A percentile compares a stretch with the other conserved stretches of the same genome.
Evolutionary conservation across 2,329 filamentous ascomycete species (phyloP).

Genomic region (Alternaria sp.): DNA sequence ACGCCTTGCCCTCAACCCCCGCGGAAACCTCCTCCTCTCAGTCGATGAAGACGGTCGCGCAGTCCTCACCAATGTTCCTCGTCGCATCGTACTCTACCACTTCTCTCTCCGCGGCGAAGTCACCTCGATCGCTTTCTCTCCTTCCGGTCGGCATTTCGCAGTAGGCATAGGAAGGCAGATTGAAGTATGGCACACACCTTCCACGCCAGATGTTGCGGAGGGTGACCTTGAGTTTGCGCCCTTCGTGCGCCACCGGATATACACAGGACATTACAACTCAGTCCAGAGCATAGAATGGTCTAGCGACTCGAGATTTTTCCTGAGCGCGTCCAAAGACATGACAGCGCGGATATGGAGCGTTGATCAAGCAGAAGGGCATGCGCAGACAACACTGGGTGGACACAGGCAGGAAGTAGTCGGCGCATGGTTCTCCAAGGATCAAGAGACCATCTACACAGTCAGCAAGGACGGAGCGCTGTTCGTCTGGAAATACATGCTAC

Average conservation of each 20-base stretch:
- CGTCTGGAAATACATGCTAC: constrained; percentile 81
- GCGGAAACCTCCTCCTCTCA: constrained; percentile 89
- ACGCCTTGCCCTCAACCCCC: constrained; percentile 84
- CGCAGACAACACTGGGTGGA: constrained; percentile 85
- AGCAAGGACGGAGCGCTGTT: constrained; percentile 98
- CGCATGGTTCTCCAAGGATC: constrained; percentile 96
- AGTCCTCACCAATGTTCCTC: constrained; percentile 87
- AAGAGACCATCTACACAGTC: constrained; percentile 94
- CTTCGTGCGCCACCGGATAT: constrained; percentile 85
- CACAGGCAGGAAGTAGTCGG: constrained; percentile 89
- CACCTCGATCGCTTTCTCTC: constrained; percentile 86
- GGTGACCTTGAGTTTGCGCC: constrained; percentile 94
- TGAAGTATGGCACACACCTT: constrained; percentile 96
- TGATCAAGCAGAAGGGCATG: constrained; percentile 83
- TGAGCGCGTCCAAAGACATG: constrained; percentile 89
- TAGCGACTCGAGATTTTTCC: constrained; percentile 91
- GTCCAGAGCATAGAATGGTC: constrained; percentile 94
- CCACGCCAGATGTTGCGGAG: constrained; percentile 80
- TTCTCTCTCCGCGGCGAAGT: constrained; percentile 91
- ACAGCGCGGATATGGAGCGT: constrained; percentile 96
- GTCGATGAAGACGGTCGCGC: constrained; percentile 94
- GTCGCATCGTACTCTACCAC: constrained; percentile 86
- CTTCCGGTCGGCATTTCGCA: constrained; percentile 88
- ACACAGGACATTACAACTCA: constrained; percentile 86
- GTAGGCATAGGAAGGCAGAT: constrained; percentile 85